Evolutionary conservation across 1,284 basidiomycete species (phyloP), one percentile per base, ranked within the genome.

Genomic region (Vanrija humicola): DNA sequence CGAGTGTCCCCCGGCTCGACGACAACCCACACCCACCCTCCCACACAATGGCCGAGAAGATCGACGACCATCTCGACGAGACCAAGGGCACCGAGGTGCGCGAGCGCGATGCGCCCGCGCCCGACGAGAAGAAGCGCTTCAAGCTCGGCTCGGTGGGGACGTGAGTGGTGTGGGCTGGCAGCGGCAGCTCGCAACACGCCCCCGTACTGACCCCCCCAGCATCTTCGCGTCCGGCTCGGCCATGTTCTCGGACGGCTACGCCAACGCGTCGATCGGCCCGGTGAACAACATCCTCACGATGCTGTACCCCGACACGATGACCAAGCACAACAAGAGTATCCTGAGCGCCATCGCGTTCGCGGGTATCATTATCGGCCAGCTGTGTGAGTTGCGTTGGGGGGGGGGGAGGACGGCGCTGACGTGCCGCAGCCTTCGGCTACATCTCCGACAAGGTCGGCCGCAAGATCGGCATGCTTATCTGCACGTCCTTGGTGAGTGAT

Each of bases 161-260:
- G 49, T 50, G 42, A 50, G 49, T 42, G 7, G 14, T 6, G 10
- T n/a, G 46, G 46, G 48, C 42, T 46, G 48, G 52, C 3, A 48
- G 48, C n/a, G n/a, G n/a, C n/a, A n/a, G n/a, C n/a, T n/a, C n/a
- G n/a, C n/a, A n/a, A n/a, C n/a, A n/a, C n/a, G n/a, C n/a, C n/a
- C n/a, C n/a, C n/a, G n/a, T n/a, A n/a, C n/a, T 46, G 43, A 46
- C 45, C 18, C 9, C n/a, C 12, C 34, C 48, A 49, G 48, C 28
- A 28, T 49, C 48, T 49, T 49, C 15, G 48, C 48, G 16, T 19
- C 48, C 62, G 89, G 90, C 63, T 90, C 89, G 5, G 89, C 89
- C 43, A 79, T 91, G 52, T 90, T 92, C 79, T 89, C 87, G 38
- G 90, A 93, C 48, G 63, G 88, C n/a, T 90, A 90, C 72, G 85